Base-by-base conservation (phyloP, 768 basidiomycete genomes). In the Boletus rubescentipes region DNA sequence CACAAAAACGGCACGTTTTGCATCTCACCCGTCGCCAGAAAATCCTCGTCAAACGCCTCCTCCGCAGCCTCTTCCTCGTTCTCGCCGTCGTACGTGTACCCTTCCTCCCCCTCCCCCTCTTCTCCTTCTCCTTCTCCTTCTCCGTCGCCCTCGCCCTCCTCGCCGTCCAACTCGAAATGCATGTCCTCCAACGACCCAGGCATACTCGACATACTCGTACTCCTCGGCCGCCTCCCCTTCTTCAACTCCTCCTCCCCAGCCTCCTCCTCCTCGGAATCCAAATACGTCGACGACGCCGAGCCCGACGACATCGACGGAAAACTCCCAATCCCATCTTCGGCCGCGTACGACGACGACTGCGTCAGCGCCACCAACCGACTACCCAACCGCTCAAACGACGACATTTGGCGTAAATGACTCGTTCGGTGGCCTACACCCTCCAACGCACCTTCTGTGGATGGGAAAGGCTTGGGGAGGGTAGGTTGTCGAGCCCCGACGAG, bases 21-120 rank as follows among this genome's bases (percentile, higher is more conserved):
- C 89, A 90, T 92, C 75, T 93, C 90, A 10, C 85, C 91, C 29
- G 86, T 82, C 32, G 87, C 89, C 52, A 89, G 70, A 57, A 93
- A 68, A 67, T 91, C 89, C 62, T 91, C 89, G 59, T 92, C 88
- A 55, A 91, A 86, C 14, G 82, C 84, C 53, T 85, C 84, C 60
- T 89, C 87, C 21, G 79, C 86, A 50, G 81, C 83, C 48, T 85
- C 84, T 46, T 81, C 80, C 23, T 80, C 82, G 40, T 82, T 79
- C 51, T 79, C 77, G 8, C 66, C 72, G 9, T 71, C 68, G 15
- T 67, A 71, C 18, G 55, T 62, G 29, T 68, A 71, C 8, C 69
- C 69, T 2, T 64, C 65, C n/a, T 71, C 69, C 5, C 71, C 68
- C 10, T 70, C 72, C 1, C 61, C 69, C 4, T 64, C 65, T 1